Conservation (phyloP, 2,329 filamentous ascomycete species). For the Colletotrichum camelliae region DNA sequence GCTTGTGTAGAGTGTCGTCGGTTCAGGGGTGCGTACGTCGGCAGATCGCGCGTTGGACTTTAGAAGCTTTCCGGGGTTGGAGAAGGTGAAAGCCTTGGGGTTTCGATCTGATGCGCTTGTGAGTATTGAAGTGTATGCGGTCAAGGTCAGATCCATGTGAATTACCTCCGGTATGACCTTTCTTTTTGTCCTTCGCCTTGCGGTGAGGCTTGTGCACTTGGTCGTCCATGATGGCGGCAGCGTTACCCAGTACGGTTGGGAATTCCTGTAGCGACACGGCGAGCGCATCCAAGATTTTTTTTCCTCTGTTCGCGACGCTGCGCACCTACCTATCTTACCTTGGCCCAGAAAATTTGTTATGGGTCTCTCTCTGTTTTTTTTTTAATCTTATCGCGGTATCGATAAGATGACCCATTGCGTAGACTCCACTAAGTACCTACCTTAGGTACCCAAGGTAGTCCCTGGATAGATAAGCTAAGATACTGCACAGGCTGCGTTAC, state of each 20-base stretch:
- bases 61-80: conserved; percentile 80
- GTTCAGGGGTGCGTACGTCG: conserved; percentile 56
- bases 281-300: neutral
- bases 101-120: conserved; percentile 65
- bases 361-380: neutral
- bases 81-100: conserved; percentile 88
- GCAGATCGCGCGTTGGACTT: conserved; percentile 76
- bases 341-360: conserved; percentile 13
- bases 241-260: neutral
- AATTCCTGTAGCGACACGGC: neutral
- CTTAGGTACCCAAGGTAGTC: neutral
- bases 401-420: neutral
- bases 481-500: neutral
- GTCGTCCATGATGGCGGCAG: conserved; percentile 69
- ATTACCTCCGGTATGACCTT: conserved; percentile 65
- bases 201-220: conserved; percentile 87
- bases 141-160: conserved; percentile 20
- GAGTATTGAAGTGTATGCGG: neutral
- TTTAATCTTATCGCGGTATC: conserved; percentile 14
- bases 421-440: neutral
- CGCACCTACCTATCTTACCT: neutral
- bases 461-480: neutral
- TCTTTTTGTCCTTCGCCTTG: conserved; percentile 82
- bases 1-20: neutral
- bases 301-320: conserved; percentile 3